These are phyloP conservation scores for Uronychia setigera DNA, from an alignment of 73 alveolate species.

Conservation along the genomic window DNA sequence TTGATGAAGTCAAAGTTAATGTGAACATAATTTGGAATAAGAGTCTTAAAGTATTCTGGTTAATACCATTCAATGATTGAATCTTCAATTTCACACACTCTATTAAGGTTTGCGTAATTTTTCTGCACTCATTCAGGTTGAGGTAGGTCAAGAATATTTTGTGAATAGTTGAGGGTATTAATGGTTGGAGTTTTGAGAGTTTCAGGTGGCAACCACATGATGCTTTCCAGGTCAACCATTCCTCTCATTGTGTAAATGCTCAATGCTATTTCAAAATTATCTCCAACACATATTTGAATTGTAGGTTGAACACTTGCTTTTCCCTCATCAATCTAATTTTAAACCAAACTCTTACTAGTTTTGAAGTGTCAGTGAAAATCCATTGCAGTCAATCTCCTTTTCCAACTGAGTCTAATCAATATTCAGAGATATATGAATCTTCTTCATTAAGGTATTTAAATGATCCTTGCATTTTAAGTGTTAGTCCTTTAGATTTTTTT, in stretches of 20 bases:
- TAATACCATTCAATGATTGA: slow-evolving; percentile 73
- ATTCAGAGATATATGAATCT: slow-evolving; percentile 28
- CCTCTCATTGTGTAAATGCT: slow-evolving; percentile 53
- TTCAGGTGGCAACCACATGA: slow-evolving; percentile 42
- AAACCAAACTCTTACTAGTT: background rate
- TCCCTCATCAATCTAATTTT: background rate
- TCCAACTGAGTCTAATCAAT: slow-evolving; percentile 42
- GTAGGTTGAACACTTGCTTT: slow-evolving; percentile 27
- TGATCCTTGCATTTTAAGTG: slow-evolving; percentile 21
- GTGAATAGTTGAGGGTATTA: slow-evolving; percentile 32
- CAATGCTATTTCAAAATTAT: slow-evolving; percentile 42
- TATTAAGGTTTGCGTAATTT: slow-evolving; percentile 54
- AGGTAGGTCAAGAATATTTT: slow-evolving; percentile 33
- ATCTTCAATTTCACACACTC: slow-evolving; percentile 75
- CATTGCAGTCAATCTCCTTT: slow-evolving; percentile 23
- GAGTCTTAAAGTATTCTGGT: slow-evolving; percentile 35
- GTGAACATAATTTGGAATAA: background rate
- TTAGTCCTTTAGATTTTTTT: slow-evolving; percentile 14
- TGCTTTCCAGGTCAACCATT: slow-evolving; percentile 23
- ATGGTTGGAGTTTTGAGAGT: slow-evolving; percentile 39
- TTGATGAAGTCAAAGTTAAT: slow-evolving; percentile 27
- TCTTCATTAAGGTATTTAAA: slow-evolving; percentile 25
- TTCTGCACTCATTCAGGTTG: slow-evolving; percentile 35
- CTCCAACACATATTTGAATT: slow-evolving; percentile 35
- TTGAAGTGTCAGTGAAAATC: slow-evolving; percentile 30